These are phyloP conservation scores for Lophiotrema nucula DNA, from an alignment of 495 filamentous ascomycete genomes.

Conservation along the genomic window DNA sequence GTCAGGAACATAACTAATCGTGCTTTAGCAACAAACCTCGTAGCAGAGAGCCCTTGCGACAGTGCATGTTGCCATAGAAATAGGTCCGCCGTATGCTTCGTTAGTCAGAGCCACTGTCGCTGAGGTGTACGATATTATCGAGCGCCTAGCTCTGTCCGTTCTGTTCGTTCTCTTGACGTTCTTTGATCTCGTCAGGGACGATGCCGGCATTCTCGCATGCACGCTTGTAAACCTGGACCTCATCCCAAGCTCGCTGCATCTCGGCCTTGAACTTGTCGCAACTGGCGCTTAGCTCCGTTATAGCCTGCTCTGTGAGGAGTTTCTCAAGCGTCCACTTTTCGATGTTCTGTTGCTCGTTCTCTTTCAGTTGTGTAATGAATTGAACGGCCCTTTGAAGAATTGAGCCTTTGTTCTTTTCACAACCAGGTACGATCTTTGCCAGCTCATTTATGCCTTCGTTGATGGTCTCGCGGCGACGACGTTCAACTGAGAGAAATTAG, in stretches of 20 bases:
- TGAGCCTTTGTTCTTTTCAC: conserved; percentile 98
- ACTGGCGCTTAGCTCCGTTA: conserved; percentile 79
- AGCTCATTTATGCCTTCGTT: conserved; percentile 99
- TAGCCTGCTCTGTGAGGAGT: conserved; percentile 90
- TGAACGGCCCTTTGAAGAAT: conserved; percentile 91
- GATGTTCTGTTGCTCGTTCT: conserved; percentile 88
- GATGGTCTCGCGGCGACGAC: conserved; percentile 95
- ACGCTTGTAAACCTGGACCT: conserved; percentile 82
- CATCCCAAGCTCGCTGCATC: conserved; percentile 67
- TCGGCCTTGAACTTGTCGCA: conserved; percentile 89
- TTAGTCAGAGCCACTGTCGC: too few species aligned
- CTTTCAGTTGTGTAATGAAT: conserved; percentile 91
- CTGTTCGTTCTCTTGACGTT: conserved; percentile 32
- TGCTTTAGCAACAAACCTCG: too few species aligned
- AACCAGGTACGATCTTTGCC: conserved; percentile 94
- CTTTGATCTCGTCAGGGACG: conserved; percentile 36
- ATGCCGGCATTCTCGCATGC: conserved; percentile 75
- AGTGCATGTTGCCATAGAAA: too few species aligned
- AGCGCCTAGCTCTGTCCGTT: conserved; percentile 15
- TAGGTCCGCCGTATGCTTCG: too few species aligned
- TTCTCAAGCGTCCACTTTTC: conserved; percentile 98
- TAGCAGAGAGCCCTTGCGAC: too few species aligned
- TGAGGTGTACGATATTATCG: too few species aligned
- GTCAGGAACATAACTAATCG: too few species aligned
- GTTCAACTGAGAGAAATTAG: conserved; percentile 66